Evolutionary conservation across 2,329 filamentous ascomycete genomes (phyloP), one percentile per base, ranked within the genome.

Genomic region (Emydomyces testavorans): DNA sequence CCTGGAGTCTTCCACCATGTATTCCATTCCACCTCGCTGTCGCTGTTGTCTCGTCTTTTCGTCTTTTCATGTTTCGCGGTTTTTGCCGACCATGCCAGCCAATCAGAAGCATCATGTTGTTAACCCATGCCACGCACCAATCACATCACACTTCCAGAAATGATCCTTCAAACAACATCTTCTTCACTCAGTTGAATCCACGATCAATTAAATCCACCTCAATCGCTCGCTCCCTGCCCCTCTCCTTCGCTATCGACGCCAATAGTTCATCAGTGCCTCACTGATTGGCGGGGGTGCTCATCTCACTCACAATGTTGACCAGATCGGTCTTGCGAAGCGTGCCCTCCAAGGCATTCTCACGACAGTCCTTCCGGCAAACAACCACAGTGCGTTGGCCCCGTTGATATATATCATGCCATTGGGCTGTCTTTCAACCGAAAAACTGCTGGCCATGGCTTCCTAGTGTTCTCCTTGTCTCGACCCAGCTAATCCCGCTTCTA

Each of bases 271-370:
- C 32, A 28, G 37, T 41, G 36, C 38, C 28, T 20, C 38, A 31
- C 45, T 49, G 23, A 18, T 46, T 57, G 57, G 59, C 58, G 60
- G 57, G 57, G 56, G 56, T 57, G 54, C 56, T 60, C 58, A 55
- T 56, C 57, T 58, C 49, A 57, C 57, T 21, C 41, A 83, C 71
- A 68, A 95, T 96, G 90, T 82, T 95, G 79, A 84, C 86, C 75
- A 85, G 88, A 78, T 87, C 88, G 73, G 80, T 80, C 74, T 74
- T 93, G 78, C 87, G 87, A 77, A 81, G 85, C 70, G 78, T 84
- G 79, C 88, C 88, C 80, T 78, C 83, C 65, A 77, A 88, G 76
- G 83, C 82, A 75, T 76, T 81, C 71, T 78, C 82, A 64, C 76
- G 80, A 74, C 83, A 83, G 75, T 77, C 78, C 71, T 75, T 81